phyloP scores from a whole-genome alignment of 441 rosid genomes.

The Viola pubescens region DNA sequence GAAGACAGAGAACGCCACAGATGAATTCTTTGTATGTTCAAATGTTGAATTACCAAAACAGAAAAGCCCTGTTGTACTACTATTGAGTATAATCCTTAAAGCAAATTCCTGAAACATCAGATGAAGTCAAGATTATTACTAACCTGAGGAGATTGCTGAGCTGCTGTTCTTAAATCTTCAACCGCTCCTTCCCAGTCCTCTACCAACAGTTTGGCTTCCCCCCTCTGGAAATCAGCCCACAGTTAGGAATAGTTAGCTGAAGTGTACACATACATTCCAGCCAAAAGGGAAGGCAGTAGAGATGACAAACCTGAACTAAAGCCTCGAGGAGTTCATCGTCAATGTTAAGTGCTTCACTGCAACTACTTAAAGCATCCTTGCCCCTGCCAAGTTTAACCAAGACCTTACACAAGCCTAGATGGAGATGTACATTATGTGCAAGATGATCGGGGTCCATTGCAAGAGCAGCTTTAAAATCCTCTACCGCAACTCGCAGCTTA shows the following conservation, averaged over 20 bases:
- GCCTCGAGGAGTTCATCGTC: slow-evolving; percentile 80
- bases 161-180: slow-evolving; percentile 74
- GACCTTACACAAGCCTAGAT: slow-evolving; percentile 87
- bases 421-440: slow-evolving; percentile 83
- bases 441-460: slow-evolving; percentile 80
- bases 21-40: neutral
- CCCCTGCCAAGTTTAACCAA: slow-evolving; percentile 94
- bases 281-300: neutral
- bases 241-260: neutral
- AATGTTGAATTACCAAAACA: neutral
- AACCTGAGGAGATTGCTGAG: slow-evolving; percentile 86
- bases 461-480: slow-evolving; percentile 81
- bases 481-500: slow-evolving; percentile 75
- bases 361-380: slow-evolving; percentile 76
- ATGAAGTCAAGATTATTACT: slow-evolving; percentile 15
- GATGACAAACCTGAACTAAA: slow-evolving; percentile 63
- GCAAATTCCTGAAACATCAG: neutral
- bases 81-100: neutral
- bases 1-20: neutral
- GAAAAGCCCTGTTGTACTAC: neutral
- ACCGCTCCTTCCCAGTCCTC: slow-evolving; percentile 99
- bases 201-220: slow-evolving; percentile 82
- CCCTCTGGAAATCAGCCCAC: slow-evolving; percentile 35
- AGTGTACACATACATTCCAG: neutral
- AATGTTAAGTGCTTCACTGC: slow-evolving; percentile 70